Evolutionary conservation across 2,329 filamentous ascomycete genomes (phyloP).

Genomic region (Sporothrix luriei): DNA sequence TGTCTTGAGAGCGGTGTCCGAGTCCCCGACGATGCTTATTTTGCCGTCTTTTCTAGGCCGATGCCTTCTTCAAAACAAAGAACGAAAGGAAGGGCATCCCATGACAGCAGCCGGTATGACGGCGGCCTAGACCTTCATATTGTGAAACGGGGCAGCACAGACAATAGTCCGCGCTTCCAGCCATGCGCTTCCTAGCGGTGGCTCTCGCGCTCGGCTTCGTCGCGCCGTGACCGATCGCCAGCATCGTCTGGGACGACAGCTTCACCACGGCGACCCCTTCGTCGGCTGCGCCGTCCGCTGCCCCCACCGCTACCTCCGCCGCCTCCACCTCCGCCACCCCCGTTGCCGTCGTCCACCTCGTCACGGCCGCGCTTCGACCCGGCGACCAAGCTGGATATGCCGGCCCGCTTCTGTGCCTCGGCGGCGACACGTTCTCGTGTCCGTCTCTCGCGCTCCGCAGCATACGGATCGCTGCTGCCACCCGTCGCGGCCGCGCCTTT

Average conservation of each 20-base stretch:
- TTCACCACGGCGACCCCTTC: slow-evolving; percentile 55
- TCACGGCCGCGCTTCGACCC: slow-evolving; percentile 57
- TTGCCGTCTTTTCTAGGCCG: slow-evolving; percentile 10
- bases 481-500: slow-evolving; percentile 33
- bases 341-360: slow-evolving; percentile 49
- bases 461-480: slow-evolving; percentile 58
- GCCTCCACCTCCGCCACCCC: slow-evolving; percentile 38
- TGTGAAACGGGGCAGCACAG: too few relatives aligned
- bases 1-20: background rate
- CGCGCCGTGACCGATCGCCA: slow-evolving; percentile 57
- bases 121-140: background rate
- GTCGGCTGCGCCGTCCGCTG: slow-evolving; percentile 45
- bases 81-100: too few relatives aligned
- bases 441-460: slow-evolving; percentile 67
- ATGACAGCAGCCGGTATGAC: background rate
- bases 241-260: slow-evolving; percentile 52
- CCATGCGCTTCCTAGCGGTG: slow-evolving; percentile 22
- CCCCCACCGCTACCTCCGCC: slow-evolving; percentile 1
- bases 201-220: slow-evolving; percentile 60
- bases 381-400: slow-evolving; percentile 57
- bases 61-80: background rate
- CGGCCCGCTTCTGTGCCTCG: slow-evolving; percentile 59
- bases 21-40: slow-evolving; percentile 7
- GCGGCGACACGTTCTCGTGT: slow-evolving; percentile 68
- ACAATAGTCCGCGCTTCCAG: too few relatives aligned